Conservation (phyloP, 495 filamentous ascomycete species). For the Xanthoparmelia taractica region DNA sequence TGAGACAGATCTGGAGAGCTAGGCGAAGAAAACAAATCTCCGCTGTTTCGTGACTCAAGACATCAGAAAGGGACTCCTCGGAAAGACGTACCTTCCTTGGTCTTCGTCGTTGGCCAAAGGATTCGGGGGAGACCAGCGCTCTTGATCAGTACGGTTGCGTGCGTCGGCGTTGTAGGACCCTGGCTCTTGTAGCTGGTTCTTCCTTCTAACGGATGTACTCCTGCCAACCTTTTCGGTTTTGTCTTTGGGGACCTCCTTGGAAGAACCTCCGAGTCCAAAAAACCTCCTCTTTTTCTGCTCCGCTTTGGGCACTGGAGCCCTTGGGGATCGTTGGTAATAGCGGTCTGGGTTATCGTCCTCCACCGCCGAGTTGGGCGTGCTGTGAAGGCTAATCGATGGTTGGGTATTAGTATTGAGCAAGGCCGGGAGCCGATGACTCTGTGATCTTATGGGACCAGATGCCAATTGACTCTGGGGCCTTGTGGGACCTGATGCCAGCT, state of each 20-base stretch:
- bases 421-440: conserved; percentile 22
- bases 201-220: conserved; percentile 25
- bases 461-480: conserved; percentile 20
- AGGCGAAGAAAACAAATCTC: not conserved
- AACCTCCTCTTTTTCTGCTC: conserved; percentile 26
- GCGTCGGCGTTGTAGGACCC: conserved; percentile 13
- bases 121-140: conserved; percentile 16
- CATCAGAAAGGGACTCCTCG: not conserved
- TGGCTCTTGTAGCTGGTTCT: conserved; percentile 14
- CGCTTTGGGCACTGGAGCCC: conserved; percentile 20
- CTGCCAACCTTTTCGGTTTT: conserved; percentile 22
- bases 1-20: not conserved
- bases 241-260: conserved; percentile 20
- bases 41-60: not conserved
- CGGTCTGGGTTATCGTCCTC: conserved; percentile 25
- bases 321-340: conserved; percentile 24
- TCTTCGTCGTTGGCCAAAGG: conserved; percentile 12
- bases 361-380: conserved; percentile 18
- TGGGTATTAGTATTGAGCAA: conserved; percentile 18
- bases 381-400: conserved; percentile 25
- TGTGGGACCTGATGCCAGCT: conserved; percentile 11
- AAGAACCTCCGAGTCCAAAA: conserved; percentile 23
- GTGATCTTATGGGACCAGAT: conserved; percentile 19
- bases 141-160: conserved; percentile 13
- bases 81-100: not conserved